Evolutionary conservation across 2,329 filamentous ascomycete species (phyloP).

Genomic region (Penicillium sp.): DNA sequence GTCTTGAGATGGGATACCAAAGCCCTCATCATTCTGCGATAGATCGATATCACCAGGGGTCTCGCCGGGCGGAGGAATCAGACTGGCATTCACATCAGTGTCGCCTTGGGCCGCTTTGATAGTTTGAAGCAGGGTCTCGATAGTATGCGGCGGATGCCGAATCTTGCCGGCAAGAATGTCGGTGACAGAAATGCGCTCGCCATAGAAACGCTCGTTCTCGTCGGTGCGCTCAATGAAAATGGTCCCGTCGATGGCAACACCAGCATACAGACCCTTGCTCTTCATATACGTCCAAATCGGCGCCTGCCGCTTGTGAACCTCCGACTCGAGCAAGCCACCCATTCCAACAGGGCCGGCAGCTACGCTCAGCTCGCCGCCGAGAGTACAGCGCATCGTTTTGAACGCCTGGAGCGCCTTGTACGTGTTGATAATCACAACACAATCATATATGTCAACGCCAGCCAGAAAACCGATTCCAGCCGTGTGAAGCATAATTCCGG

Average conservation of each 20-base stretch:
- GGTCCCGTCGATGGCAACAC: conserved; percentile 79
- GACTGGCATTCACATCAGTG: conserved; percentile 61
- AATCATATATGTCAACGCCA: conserved; percentile 93
- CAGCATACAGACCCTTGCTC: conserved; percentile 80
- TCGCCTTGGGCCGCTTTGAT: conserved; percentile 84
- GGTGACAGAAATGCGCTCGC: conserved; percentile 55
- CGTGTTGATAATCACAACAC: conserved; percentile 86
- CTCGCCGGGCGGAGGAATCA: conserved; percentile 61
- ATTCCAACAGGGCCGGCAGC: conserved; percentile 70
- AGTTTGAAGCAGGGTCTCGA: conserved; percentile 66
- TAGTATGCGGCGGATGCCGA: conserved; percentile 51
- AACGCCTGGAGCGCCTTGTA: conserved; percentile 78
- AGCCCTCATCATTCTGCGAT: conserved; percentile 40
- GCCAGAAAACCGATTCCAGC: conserved; percentile 82
- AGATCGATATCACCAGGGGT: conserved; percentile 70
- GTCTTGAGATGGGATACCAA: conserved; percentile 70
- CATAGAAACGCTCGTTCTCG: conserved; percentile 83
- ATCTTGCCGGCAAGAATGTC: conserved; percentile 60
- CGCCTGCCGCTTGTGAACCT: conserved; percentile 61
- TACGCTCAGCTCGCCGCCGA: conserved; percentile 75
- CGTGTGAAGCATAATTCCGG: conserved; percentile 84
- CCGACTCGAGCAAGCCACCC: conserved; percentile 66
- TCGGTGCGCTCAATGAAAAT: conserved; percentile 79
- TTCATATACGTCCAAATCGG: conserved; percentile 85
- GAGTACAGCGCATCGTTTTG: conserved; percentile 67